Percentiles rank a stretch among this genome's conserved stretches.
These are phyloP conservation scores for Podaxis sp. DNA, from an alignment of 768 basidiomycete genomes.

Conservation along the genomic window DNA sequence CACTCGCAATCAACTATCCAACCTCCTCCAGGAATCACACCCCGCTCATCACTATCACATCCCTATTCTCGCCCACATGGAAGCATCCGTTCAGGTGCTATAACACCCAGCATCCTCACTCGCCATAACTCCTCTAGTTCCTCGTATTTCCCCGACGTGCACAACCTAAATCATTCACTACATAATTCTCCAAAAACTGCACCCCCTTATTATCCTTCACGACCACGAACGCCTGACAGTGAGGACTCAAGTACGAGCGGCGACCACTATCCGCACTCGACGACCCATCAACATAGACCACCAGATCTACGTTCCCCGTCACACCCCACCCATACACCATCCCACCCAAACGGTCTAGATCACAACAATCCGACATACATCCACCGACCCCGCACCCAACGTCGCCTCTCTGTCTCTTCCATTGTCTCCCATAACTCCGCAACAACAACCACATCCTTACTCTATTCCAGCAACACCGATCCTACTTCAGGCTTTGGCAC, in stretches of 20 bases:
- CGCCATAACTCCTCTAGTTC: conserved; percentile 18
- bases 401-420: conserved; percentile 45
- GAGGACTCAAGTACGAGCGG: conserved; percentile 46
- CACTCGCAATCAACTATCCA: conserved; percentile 82
- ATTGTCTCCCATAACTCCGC: conserved; percentile 55
- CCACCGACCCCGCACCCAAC: conserved; percentile 21
- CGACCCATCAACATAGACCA: conserved; percentile 43
- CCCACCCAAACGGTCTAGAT: conserved; percentile 2
- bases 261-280: conserved; percentile 15
- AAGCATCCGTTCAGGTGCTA: conserved; percentile 18
- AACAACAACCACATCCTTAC: conserved; percentile 21
- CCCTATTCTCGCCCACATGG: conserved; percentile 16
- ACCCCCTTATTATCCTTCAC: conserved; percentile 14
- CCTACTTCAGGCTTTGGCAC: conserved; percentile 13
- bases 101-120: conserved; percentile 23
- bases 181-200: neutral
- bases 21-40: conserved; percentile 26
- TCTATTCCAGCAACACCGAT: conserved; percentile 10
- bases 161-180: neutral
- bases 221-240: conserved; percentile 48
- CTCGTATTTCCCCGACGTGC: conserved; percentile 19
- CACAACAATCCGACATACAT: conserved; percentile 19
- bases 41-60: conserved; percentile 15
- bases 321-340: conserved; percentile 10
- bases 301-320: conserved; percentile 23